phyloP scores from a whole-genome alignment of 2,329 filamentous ascomycete species.

The Saccharata proteae region DNA sequence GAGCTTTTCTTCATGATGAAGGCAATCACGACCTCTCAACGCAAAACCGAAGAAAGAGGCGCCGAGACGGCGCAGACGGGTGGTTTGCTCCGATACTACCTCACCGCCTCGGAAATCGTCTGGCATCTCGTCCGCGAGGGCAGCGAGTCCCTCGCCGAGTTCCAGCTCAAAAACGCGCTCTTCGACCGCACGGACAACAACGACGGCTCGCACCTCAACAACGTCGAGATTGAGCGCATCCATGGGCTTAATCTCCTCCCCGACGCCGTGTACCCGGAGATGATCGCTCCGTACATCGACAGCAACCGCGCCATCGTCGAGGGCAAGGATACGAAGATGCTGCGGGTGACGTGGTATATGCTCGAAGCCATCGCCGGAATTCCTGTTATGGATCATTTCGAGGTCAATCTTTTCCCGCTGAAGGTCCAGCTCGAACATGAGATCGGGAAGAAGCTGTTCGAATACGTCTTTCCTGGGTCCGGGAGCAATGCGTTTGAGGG shows the following conservation, averaged over 20 bases:
- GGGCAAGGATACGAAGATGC: constrained; percentile 63
- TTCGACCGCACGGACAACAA: constrained; percentile 95
- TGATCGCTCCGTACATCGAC: constrained; percentile 82
- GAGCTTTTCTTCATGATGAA: constrained; percentile 99
- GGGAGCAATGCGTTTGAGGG: constrained; percentile 38
- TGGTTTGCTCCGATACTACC: constrained; percentile 79
- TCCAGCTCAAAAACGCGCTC: constrained; percentile 80
- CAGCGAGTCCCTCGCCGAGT: constrained; percentile 78
- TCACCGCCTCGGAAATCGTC: constrained; percentile 88
- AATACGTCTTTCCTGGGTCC: constrained; percentile 91
- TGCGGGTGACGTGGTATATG: constrained; percentile 95
- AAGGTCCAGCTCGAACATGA: constrained; percentile 90
- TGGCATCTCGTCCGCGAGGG: constrained; percentile 91
- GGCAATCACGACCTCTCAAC: constrained; percentile 90
- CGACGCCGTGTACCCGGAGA: constrained; percentile 87
- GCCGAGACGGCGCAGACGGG: constrained; percentile 53
- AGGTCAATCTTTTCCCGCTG: constrained; percentile 84
- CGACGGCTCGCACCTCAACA: constrained; percentile 91
- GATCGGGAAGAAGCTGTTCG: constrained; percentile 83
- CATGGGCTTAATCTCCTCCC: constrained; percentile 81
- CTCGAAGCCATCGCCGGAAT: constrained; percentile 96
- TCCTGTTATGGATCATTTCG: constrained; percentile 92
- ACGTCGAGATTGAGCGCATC: constrained; percentile 77
- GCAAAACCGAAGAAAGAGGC: constrained; percentile 61
- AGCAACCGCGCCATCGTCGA: constrained; percentile 40